Evolutionary conservation across 352 stramenopile genomes (phyloP).

Genomic region (Phytophthora quininea): DNA sequence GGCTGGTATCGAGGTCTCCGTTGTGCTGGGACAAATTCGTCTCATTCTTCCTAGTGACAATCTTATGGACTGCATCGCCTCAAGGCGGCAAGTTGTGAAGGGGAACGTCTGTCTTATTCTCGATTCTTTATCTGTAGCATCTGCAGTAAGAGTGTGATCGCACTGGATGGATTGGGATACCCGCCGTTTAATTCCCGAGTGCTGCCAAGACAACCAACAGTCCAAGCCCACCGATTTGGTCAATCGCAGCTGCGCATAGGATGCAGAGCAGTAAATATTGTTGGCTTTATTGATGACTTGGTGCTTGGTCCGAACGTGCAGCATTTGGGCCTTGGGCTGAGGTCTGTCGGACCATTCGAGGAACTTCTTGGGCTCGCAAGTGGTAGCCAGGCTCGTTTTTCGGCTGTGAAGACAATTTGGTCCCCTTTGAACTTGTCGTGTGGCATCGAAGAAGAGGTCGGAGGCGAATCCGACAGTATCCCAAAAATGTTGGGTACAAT

Average conservation of each 20-base stretch:
- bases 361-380: constrained; percentile 27
- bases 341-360: constrained; percentile 39
- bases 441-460: constrained; percentile 40
- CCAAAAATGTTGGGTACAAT: constrained; percentile 18
- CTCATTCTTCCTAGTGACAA: constrained; percentile 54
- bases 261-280: constrained; percentile 58
- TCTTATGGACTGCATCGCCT: constrained; percentile 39
- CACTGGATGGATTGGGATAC: constrained; percentile 73
- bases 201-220: constrained; percentile 51
- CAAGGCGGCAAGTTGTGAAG: constrained; percentile 6
- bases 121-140: constrained; percentile 52
- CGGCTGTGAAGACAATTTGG: constrained; percentile 42
- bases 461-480: background rate
- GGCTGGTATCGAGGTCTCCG: constrained; percentile 45
- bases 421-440: constrained; percentile 56
- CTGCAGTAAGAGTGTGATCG: constrained; percentile 55
- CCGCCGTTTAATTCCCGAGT: constrained; percentile 79
- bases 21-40: constrained; percentile 55
- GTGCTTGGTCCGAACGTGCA: constrained; percentile 6
- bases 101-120: constrained; percentile 52
- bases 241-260: constrained; percentile 47
- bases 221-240: constrained; percentile 54
- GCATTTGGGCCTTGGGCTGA: constrained; percentile 1
- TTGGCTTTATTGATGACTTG: constrained; percentile 41
- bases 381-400: constrained; percentile 20